Evolutionary conservation across 1,139 yeast species (phyloP).

Genomic region (Entelexis paramagnoliae): DNA sequence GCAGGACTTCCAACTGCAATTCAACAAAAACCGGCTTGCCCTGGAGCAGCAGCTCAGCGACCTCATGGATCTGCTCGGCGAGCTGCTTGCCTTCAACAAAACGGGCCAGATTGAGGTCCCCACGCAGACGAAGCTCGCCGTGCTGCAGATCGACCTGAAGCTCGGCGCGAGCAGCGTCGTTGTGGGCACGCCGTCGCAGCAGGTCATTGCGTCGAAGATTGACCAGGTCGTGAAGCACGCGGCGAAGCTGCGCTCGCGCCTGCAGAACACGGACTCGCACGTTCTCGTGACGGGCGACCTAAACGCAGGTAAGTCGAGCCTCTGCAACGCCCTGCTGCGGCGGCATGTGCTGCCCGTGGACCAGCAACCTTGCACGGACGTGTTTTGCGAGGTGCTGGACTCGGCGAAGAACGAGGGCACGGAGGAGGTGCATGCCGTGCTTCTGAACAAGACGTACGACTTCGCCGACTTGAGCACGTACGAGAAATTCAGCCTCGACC

Average conservation of each 20-base stretch:
- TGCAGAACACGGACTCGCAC: slow-evolving; percentile 85
- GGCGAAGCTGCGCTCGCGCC: slow-evolving; percentile 63
- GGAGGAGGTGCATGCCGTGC: slow-evolving; percentile 91
- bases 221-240: slow-evolving; percentile 51
- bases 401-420: slow-evolving; percentile 61
- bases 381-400: slow-evolving; percentile 89
- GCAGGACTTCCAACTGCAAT: slow-evolving; percentile 55
- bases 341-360: slow-evolving; percentile 81
- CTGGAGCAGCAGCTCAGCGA: slow-evolving; percentile 54
- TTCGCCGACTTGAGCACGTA: slow-evolving; percentile 46
- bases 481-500: slow-evolving; percentile 43
- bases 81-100: slow-evolving; percentile 45
- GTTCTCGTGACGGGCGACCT: slow-evolving; percentile 95
- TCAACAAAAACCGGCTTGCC: slow-evolving; percentile 54
- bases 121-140: slow-evolving; percentile 34
- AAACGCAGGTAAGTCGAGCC: slow-evolving; percentile 92
- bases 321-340: slow-evolving; percentile 81
- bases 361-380: slow-evolving; percentile 96
- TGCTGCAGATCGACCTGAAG: slow-evolving; percentile 55
- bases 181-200: slow-evolving; percentile 41
- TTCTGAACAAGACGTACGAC: slow-evolving; percentile 36
- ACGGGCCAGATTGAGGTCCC: slow-evolving; percentile 33
- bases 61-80: slow-evolving; percentile 45
- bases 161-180: slow-evolving; percentile 43
- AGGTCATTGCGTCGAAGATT: slow-evolving; percentile 49